Evolutionary conservation across 331 rosid genomes (phyloP), one percentile per base, ranked within the genome.

Genomic region (Phaseolus coccineus): DNA sequence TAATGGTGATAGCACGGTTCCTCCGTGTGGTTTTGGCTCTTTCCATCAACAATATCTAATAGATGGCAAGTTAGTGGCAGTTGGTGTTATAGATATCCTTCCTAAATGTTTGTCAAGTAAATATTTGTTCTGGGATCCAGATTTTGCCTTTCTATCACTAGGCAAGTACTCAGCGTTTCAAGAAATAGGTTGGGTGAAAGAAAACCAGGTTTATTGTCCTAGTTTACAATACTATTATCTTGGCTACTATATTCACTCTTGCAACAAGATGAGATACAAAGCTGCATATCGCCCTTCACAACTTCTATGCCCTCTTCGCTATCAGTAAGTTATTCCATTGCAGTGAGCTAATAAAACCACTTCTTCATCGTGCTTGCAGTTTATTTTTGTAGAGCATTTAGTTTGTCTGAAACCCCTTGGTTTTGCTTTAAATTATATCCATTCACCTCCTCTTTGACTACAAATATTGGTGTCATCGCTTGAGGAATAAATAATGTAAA

Each of bases 121-220:
- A 88, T 96, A 96, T 83, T 81, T 96, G 80, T 93, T 93, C 87
- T 96, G 99, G 99, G 99, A 96, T 70, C 99, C 98, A 57, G 93
- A 93, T 85, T 93, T 88, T 86, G 96, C 99, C 68, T 93, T 90
- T 84, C 87, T 96, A 28, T 93, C 99, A 40, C 91, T 89, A n/a
- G 99, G 99, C 71, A 96, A 93, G 89, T 96, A 96, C 86, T 91
- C 97, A 15, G 96, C 96, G 3, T 74, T 93, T 46, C 98, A 93
- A 88, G 99, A 93, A 88, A 89, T 96, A 71, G 86, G 69, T 53
- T 96, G 96, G 97, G 92, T 93, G 84, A 93, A 90, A 79, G 90
- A 96, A 76, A 96, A 93, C 85, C 94, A 91, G 88, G 77, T 19
- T 19, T 52, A 80, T 81, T 96, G 98, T 74, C 86, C 93, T 27